Conservation (phyloP, 192 early-diverging fungal species). For the Coemansia sp. region DNA sequence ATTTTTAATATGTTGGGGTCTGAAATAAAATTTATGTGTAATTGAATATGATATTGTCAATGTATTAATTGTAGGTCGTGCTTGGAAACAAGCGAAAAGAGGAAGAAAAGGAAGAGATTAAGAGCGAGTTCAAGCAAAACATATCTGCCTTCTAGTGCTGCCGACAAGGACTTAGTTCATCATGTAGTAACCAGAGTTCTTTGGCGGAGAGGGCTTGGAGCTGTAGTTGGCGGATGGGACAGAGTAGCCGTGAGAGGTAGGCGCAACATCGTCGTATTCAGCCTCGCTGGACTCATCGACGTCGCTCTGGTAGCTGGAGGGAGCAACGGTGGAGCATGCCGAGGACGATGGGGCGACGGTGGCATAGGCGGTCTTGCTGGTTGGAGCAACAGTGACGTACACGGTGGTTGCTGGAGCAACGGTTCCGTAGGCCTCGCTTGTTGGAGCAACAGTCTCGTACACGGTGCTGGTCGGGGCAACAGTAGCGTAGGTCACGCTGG, state of each 20-base stretch:
- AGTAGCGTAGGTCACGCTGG: background rate
- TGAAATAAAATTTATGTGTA: too few relatives aligned
- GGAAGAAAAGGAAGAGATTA: too few relatives aligned
- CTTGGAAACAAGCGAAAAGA: too few relatives aligned
- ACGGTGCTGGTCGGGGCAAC: background rate
- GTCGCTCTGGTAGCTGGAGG: constrained; percentile 5
- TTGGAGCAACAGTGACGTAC: background rate
- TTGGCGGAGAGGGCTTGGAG: background rate
- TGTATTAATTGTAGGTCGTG: too few relatives aligned
- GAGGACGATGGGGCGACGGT: background rate
- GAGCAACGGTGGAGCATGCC: background rate
- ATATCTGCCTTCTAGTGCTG: background rate
- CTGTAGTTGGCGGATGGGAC: background rate
- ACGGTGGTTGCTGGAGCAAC: background rate
- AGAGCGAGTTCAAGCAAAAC: too few relatives aligned
- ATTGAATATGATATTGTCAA: too few relatives aligned
- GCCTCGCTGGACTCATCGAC: constrained; percentile 6
- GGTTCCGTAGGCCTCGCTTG: background rate
- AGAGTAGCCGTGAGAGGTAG: background rate
- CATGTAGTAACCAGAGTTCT: constrained; percentile 5
- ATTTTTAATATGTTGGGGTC: too few relatives aligned
- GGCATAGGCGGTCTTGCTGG: background rate
- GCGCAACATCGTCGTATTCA: constrained; percentile 1
- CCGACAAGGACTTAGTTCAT: constrained; percentile 22
- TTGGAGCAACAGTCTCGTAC: background rate